A percentile compares a stretch with the other conserved stretches of the same genome.
Evolutionary conservation across 352 stramenopile genomes (phyloP).

Genomic region (Pythium utonaiense): DNA sequence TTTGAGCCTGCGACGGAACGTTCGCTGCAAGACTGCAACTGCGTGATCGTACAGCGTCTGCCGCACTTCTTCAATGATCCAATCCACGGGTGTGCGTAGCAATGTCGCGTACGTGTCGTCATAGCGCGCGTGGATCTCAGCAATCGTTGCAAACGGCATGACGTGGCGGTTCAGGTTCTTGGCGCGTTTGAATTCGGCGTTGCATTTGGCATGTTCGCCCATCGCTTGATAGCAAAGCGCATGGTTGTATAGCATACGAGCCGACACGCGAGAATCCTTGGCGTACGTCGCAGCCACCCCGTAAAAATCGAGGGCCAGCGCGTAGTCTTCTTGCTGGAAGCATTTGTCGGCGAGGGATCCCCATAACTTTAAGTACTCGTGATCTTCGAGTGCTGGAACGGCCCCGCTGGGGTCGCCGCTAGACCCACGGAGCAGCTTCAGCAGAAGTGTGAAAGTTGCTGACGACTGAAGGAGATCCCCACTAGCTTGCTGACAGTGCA

Average conservation of each 20-base stretch:
- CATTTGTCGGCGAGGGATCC: conserved; percentile 51
- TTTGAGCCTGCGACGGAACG: conserved; percentile 51
- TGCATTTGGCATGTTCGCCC: conserved; percentile 42
- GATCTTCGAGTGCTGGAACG: conserved; percentile 30
- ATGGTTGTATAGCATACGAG: conserved; percentile 50
- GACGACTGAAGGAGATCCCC: conserved; percentile 56
- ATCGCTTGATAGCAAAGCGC: conserved; percentile 56
- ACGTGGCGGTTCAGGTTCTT: conserved; percentile 65
- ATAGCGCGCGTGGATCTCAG: conserved; percentile 41
- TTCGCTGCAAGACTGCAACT: conserved; percentile 51
- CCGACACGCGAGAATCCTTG: conserved; percentile 56
- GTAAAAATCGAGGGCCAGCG: conserved; percentile 59
- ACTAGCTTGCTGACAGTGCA: conserved; percentile 59
- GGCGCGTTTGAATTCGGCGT: conserved; percentile 64
- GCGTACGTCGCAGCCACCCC: conserved; percentile 53
- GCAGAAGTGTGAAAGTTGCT: conserved; percentile 37
- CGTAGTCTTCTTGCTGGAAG: conserved; percentile 64
- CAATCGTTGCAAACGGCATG: conserved; percentile 32
- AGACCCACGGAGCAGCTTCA: conserved; percentile 17
- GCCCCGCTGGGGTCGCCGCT: conserved; percentile 2
- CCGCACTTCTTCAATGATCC: conserved; percentile 57
- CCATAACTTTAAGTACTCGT: conserved; percentile 58
- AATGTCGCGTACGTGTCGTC: conserved; percentile 45
- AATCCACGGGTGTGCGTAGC: conserved; percentile 37
- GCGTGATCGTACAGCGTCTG: conserved; percentile 56